Base-by-base conservation (phyloP, 176 grass and related monocot species). In the Guadua angustifolia region DNA sequence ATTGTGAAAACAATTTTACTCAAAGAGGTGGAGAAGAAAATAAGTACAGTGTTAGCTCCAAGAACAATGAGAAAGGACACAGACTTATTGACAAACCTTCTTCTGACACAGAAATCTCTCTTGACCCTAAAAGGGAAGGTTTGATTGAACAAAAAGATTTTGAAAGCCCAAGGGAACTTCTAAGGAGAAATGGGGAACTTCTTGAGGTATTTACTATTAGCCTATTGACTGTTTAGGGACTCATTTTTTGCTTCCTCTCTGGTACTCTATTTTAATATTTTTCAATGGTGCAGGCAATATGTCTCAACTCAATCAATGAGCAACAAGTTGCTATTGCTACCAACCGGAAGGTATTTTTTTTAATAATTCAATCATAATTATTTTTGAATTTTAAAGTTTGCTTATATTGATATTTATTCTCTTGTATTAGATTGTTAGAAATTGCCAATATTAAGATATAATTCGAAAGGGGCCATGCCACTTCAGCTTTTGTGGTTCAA, bases 101-200 rank as follows among this genome's bases (percentile, higher is more conserved):
- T n/a, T 21, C 15, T 63, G 59, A 68, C 17, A 80, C 35, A 14
- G 87, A 93, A 82, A 71, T 32, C 14, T 77, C 78, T 83, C 77
- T 73, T 74, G 92, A 91, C 88, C 79, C 92, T 71, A 91, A 79
- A 92, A 83, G 78, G 39, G 88, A 88, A 63, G 56, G 84, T 75
- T 80, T 84, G 65, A 92, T 61, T 38, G 64, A 21, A 46, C 49
- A 82, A 71, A 80, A 81, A 26, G 84, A 77, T 66, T 98, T 98
- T 85, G 38, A 87, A 69, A 93, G 80, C 32, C 91, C 95, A 82
- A 98, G 56, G 67, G 95, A 98, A 84, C 82, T 95, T 78, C 26
- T 90, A 52, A 93, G 85, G 79, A 92, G 95, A 95, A 93, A 65
- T 49, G 95, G 95, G 52, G 95, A 98, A 74, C 95, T 98, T 77